phyloP scores from a whole-genome alignment of 140 eudicot species.

The Bidens hawaiensis region DNA sequence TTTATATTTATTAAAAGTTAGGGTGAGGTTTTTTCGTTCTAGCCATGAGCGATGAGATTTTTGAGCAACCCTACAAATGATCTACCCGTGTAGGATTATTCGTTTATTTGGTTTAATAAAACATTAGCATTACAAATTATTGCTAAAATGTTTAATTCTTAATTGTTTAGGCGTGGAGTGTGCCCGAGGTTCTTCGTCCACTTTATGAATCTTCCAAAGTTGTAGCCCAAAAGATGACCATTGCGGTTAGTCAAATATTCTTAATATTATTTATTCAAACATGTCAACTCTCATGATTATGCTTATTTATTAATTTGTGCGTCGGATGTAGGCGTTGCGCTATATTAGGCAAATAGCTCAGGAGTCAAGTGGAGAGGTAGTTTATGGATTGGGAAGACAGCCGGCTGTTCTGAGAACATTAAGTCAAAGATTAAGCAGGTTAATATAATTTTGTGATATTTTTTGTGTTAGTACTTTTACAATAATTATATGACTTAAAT shows the following conservation, averaged over 20 bases:
- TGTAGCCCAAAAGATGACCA: constrained; percentile 84
- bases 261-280: not conserved
- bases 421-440: constrained; percentile 88
- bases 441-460: not conserved
- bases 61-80: not conserved
- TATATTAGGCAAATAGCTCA: constrained; percentile 79
- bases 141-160: not conserved
- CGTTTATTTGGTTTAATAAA: not conserved
- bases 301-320: not conserved
- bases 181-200: constrained; percentile 90
- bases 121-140: not conserved
- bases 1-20: too few relatives aligned
- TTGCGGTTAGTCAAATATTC: constrained; percentile 60
- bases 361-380: constrained; percentile 78
- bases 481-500: not conserved
- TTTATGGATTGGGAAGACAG: constrained; percentile 71
- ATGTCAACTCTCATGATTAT: not conserved
- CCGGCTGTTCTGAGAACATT: constrained; percentile 84
- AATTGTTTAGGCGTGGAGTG: constrained; percentile 59
- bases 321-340: constrained; percentile 60
- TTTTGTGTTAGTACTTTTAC: not conserved
- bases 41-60: too few relatives aligned
- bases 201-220: constrained; percentile 85
- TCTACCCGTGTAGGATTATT: not conserved
- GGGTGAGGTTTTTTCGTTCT: too few relatives aligned